A percentile compares a stretch with the other conserved stretches of the same genome.
Conservation (phyloP, 2,329 filamentous ascomycete species). For the Sarocladium brachiariae region DNA sequence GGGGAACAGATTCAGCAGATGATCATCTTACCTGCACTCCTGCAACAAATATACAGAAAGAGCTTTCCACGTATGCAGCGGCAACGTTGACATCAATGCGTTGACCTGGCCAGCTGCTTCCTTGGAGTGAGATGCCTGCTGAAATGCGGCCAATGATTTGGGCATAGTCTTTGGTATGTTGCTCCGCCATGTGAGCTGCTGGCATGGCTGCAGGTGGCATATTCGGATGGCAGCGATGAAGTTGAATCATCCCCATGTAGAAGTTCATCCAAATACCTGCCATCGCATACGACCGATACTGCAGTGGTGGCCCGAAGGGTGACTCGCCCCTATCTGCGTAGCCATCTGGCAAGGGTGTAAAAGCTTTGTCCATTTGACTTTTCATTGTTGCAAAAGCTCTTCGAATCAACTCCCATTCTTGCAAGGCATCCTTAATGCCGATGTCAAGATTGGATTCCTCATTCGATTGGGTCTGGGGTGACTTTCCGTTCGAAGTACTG, state of each 20-base stretch:
- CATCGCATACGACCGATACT: constrained; percentile 83
- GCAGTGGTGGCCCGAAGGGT: constrained; percentile 74
- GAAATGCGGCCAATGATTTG: constrained; percentile 73
- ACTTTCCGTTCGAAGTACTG: constrained; percentile 39
- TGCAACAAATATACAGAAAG: constrained; percentile 79
- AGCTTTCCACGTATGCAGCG: constrained; percentile 74
- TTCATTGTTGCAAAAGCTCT: constrained; percentile 63
- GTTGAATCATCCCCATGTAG: constrained; percentile 75
- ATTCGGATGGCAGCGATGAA: constrained; percentile 74
- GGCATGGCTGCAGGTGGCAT: constrained; percentile 91
- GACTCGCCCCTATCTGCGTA: constrained; percentile 52
- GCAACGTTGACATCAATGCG: constrained; percentile 61
- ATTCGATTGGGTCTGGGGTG: constrained; percentile 34
- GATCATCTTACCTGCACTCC: constrained; percentile 57
- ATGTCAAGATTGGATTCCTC: constrained; percentile 54
- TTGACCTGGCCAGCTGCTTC: constrained; percentile 28
- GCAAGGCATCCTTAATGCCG: constrained; percentile 61
- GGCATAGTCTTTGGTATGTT: constrained; percentile 63
- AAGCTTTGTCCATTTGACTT: constrained; percentile 62
- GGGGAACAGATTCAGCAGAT: too few species aligned
- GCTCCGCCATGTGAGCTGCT: constrained; percentile 71
- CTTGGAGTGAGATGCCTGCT: constrained; percentile 58
- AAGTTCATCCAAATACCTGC: constrained; percentile 83
- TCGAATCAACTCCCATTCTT: constrained; percentile 73
- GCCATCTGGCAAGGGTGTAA: constrained; percentile 67